A percentile compares a stretch with the other conserved stretches of the same genome.
Conservation (phyloP, 345 rosid genomes). For the Eucalyptus tenuipes region DNA sequence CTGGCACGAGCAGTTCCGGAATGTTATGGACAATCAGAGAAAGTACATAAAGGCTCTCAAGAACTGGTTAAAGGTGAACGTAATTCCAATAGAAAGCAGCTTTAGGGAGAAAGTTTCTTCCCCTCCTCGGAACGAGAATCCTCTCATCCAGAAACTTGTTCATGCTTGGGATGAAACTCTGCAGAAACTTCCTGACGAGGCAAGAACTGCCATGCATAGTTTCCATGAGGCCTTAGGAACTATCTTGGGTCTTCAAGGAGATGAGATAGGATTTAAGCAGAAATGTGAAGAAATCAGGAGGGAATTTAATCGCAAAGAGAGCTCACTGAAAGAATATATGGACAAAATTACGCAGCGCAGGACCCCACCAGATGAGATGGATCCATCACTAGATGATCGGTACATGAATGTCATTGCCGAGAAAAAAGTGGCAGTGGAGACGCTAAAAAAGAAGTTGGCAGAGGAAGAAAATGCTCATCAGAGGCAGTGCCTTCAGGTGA, state of each 20-base stretch:
- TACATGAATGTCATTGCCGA: constrained; percentile 34
- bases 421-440: constrained; percentile 34
- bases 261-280: constrained; percentile 42
- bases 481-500: constrained; percentile 53
- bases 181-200: constrained; percentile 58
- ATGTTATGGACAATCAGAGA: constrained; percentile 64
- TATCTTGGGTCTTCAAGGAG: constrained; percentile 53
- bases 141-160: constrained; percentile 58
- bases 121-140: constrained; percentile 55
- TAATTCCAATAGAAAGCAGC: constrained; percentile 83
- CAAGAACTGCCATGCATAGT: constrained; percentile 44
- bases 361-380: constrained; percentile 32
- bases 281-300: constrained; percentile 46
- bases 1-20: constrained; percentile 69
- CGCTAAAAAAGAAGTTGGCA: constrained; percentile 32
- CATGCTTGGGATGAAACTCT: constrained; percentile 51
- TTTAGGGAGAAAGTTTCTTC: constrained; percentile 87
- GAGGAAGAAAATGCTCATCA: constrained; percentile 59
- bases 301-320: constrained; percentile 42
- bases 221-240: constrained; percentile 59
- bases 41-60: constrained; percentile 51
- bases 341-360: constrained; percentile 33
- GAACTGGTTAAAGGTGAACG: constrained; percentile 65
- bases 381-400: constrained; percentile 19
- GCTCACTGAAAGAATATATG: constrained; percentile 34